Base-by-base conservation (phyloP, 139 green algal genomes). In the Chlamydomonas sphaeroides region DNA sequence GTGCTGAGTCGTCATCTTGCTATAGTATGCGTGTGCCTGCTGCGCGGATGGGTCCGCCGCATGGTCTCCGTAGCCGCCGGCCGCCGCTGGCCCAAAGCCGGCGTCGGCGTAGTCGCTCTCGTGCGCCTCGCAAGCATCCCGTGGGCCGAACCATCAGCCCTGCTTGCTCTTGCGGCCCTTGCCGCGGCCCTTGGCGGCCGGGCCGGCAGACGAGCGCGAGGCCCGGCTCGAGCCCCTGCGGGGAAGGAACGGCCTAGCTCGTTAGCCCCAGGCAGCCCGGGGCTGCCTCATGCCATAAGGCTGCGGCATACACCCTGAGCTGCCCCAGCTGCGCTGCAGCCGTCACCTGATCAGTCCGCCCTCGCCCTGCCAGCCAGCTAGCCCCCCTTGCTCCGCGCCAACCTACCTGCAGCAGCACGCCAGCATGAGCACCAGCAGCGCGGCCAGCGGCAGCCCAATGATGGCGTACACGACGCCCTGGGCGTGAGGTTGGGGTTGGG, bases 71-170 rank as follows among this genome's bases (percentile, higher is more conserved):
- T n/a, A n/a, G n/a, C n/a, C n/a, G n/a, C n/a, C n/a, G n/a, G n/a
- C n/a, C n/a, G n/a, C n/a, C n/a, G n/a, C n/a, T n/a, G n/a, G n/a
- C n/a, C n/a, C n/a, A n/a, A n/a, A n/a, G n/a, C n/a, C n/a, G n/a
- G n/a, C n/a, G n/a, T n/a, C n/a, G n/a, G n/a, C n/a, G n/a, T n/a
- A n/a, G n/a, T 53, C 45, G 45, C 45, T 53, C 14, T 14, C 45
- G 45, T 53, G 45, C 14, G 45, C 10, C 45, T 14, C 45, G 45
- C 45, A 53, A 21, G 45, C 45, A 14, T 53, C 45, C 45, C 45
- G 74, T 80, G 74, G 74, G 74, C 74, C 74, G 74, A n/a, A 28
- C 74, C 74, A 70, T 80, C 74, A 80, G 41, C 41, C 59, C 18
- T 70, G 74, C 33, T 42, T 41, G 33, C 1, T 25, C 74, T 80